Base-by-base conservation (phyloP, 2,329 filamentous ascomycete species). In the Pseudocercospora fuligena region DNA sequence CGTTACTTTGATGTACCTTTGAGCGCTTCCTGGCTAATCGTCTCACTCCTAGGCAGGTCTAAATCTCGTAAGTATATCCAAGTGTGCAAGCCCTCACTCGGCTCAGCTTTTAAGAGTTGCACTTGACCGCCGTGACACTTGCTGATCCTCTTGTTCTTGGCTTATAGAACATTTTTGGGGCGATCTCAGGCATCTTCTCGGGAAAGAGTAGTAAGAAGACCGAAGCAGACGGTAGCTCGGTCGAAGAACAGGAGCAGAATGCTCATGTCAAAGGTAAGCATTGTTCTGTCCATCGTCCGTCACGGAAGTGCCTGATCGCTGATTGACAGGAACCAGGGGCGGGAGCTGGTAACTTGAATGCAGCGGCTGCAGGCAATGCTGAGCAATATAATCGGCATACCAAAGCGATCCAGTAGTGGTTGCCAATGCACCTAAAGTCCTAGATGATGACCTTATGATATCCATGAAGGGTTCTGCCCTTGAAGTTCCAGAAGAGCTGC, bases 111-210 rank as follows among this genome's bases (percentile, higher is more conserved):
- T 3, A 7, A 7, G 12, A 40, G 36, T n/a, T 16, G 40, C 16
- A 16, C 40, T 43, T 43, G 16, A 9, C 40, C 5, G 40, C 40
- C 2, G 40, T 7, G 40, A 19, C 16, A 43, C 16, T 43, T 19
- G 16, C 40, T 43, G 16, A 43, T 8, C 14, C 6, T n/a, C 5
- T 19, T 8, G 8, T 43, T 5, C 40, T 1, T 43, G 40, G 40
- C 14, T 19, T 19, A 1, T 19, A 43, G 19, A 78, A 79, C 70
- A 67, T 79, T 63, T 77, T 78, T 66, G 77, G 74, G 54, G 77
- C 77, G 6, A 47, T 79, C 43, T 68, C 74, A 27, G 77, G 77
- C 43, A 73, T 73, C 16, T 78, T 79, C 68, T 74, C 73, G 3
- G 68, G 74, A 64, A 78, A 77, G 68, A 74, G 72, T 14, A 74